Percentiles rank a stretch among this genome's conserved stretches.
Evolutionary conservation across 805 yeast genomes (phyloP).

Genomic region (Ogataea philodendri): DNA sequence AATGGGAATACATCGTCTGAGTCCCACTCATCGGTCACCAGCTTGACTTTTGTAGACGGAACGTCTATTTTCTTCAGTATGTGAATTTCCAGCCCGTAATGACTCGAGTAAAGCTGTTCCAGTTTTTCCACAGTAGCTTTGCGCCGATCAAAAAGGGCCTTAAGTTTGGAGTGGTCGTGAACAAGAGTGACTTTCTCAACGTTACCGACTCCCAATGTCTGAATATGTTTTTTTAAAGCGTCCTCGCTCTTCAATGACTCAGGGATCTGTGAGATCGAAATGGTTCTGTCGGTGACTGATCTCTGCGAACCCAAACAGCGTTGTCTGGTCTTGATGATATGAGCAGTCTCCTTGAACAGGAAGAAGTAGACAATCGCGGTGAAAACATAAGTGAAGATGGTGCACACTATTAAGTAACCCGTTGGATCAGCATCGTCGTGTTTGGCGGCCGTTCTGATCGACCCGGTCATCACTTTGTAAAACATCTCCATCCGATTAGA

Average conservation of each 20-base stretch:
- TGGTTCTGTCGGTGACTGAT: slow-evolving; percentile 59
- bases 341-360: slow-evolving; percentile 45
- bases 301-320: slow-evolving; percentile 57
- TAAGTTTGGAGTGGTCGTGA: slow-evolving; percentile 41
- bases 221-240: slow-evolving; percentile 47
- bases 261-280: slow-evolving; percentile 55
- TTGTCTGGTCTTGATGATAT: slow-evolving; percentile 52
- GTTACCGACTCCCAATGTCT: slow-evolving; percentile 53
- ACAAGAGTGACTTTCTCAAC: slow-evolving; percentile 51
- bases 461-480: slow-evolving; percentile 9
- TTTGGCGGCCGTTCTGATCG: slow-evolving; percentile 19
- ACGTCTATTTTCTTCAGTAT: slow-evolving; percentile 23
- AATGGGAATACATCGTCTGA: slow-evolving; percentile 21
- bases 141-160: slow-evolving; percentile 38
- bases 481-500: slow-evolving; percentile 8
- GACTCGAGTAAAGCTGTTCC: slow-evolving; percentile 42
- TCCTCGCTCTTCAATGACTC: slow-evolving; percentile 41
- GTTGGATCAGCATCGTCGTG: slow-evolving; percentile 28
- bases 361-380: slow-evolving; percentile 46
- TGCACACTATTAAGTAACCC: slow-evolving; percentile 48
- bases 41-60: slow-evolving; percentile 29
- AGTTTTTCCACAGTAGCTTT: slow-evolving; percentile 32
- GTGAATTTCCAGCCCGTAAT: slow-evolving; percentile 43
- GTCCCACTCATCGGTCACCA: slow-evolving; percentile 5
- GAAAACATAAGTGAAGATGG: slow-evolving; percentile 55